Evolutionary conservation across 345 rosid species (phyloP).

Genomic region (Acer yangbiense): DNA sequence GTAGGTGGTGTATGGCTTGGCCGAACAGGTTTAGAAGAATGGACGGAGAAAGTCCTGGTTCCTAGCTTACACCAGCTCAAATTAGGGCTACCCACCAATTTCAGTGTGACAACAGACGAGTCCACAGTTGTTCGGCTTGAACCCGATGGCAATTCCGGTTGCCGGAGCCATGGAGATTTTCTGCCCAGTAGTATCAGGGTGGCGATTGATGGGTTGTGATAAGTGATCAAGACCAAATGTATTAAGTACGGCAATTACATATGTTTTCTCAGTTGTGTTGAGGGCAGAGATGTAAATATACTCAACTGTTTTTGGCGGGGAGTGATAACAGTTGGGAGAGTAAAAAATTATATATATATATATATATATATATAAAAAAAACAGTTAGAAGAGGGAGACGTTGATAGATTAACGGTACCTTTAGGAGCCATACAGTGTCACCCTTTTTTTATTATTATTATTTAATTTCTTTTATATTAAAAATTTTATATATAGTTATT

Average conservation of each 20-base stretch:
- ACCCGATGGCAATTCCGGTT: slow-evolving; percentile 39
- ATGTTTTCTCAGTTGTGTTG: slow-evolving; percentile 16
- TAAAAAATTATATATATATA: slow-evolving; percentile 3
- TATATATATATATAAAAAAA: slow-evolving; percentile 10
- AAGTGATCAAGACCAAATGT: not conserved
- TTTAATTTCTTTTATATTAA: slow-evolving; percentile 32
- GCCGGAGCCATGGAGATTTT: slow-evolving; percentile 48
- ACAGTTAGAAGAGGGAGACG: slow-evolving; percentile 36
- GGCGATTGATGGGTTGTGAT: slow-evolving; percentile 51
- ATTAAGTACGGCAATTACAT: not conserved
- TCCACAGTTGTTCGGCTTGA: slow-evolving; percentile 54
- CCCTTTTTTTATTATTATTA: slow-evolving; percentile 20
- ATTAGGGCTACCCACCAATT: slow-evolving; percentile 29
- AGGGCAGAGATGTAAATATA: slow-evolving; percentile 63
- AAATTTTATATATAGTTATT: slow-evolving; percentile 14
- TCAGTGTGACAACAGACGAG: slow-evolving; percentile 18
- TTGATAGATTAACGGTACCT: slow-evolving; percentile 39
- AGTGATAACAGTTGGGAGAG: slow-evolving; percentile 35
- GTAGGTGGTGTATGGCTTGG: slow-evolving; percentile 70
- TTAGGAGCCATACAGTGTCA: slow-evolving; percentile 26
- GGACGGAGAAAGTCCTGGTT: slow-evolving; percentile 70
- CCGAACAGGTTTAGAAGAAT: slow-evolving; percentile 67
- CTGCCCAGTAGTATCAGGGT: slow-evolving; percentile 63
- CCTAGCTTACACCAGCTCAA: slow-evolving; percentile 66
- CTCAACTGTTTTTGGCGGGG: slow-evolving; percentile 52